phyloP scores from a whole-genome alignment of 352 stramenopile species.

The Pythium rishiriense region DNA sequence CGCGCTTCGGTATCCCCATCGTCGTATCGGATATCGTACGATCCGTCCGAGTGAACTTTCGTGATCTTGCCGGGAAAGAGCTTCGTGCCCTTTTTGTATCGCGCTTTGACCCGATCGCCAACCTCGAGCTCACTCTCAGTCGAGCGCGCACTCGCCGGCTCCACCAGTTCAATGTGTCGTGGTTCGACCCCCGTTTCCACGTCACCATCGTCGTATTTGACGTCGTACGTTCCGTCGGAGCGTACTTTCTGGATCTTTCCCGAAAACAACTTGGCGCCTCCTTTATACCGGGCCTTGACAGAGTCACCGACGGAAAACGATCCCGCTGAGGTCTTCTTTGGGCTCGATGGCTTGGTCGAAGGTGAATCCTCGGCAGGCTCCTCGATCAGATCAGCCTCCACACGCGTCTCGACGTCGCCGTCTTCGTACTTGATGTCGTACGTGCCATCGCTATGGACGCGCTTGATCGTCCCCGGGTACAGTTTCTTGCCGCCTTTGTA shows the following conservation, averaged over 20 bases:
- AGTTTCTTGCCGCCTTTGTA: conserved; percentile 75
- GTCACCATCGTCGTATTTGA: conserved; percentile 68
- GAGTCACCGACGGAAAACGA: conserved; percentile 29
- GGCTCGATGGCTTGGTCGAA: neutral
- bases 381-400: conserved; percentile 19
- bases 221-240: conserved; percentile 65
- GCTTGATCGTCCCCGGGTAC: conserved; percentile 61
- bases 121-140: conserved; percentile 12
- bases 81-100: conserved; percentile 49
- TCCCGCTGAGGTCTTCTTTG: conserved; percentile 2
- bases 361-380: neutral
- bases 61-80: conserved; percentile 55
- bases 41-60: conserved; percentile 47
- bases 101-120: conserved; percentile 40
- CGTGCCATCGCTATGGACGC: conserved; percentile 57
- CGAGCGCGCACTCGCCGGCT: neutral
- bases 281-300: conserved; percentile 53
- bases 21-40: conserved; percentile 68
- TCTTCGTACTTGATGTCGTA: conserved; percentile 73
- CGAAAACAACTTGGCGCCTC: conserved; percentile 41
- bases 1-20: conserved; percentile 55
- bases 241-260: conserved; percentile 55
- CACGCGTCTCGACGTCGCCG: conserved; percentile 37
- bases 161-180: conserved; percentile 8
- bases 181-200: conserved; percentile 32